Evolutionary conservation across 768 basidiomycete species (phyloP).

Genomic region (Kondoa subrosea): DNA sequence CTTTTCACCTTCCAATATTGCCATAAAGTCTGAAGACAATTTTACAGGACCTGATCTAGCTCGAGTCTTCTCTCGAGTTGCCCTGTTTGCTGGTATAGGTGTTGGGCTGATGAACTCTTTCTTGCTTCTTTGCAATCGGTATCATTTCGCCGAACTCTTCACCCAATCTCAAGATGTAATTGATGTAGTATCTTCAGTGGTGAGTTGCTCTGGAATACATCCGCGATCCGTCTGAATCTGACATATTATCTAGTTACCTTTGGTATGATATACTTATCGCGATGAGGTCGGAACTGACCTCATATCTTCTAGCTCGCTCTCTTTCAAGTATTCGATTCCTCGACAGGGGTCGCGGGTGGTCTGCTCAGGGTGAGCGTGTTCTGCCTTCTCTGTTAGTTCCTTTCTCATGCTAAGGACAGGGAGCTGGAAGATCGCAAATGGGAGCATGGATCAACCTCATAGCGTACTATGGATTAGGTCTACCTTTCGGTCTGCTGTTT

Average conservation of each 20-base stretch:
- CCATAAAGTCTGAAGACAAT: background rate
- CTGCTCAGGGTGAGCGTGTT: background rate
- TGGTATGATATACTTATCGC: no score
- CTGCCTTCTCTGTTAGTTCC: background rate
- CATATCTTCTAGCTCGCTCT: background rate
- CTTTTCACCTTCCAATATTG: background rate
- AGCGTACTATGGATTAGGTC: constrained; percentile 4
- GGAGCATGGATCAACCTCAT: constrained; percentile 3
- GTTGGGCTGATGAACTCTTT: constrained; percentile 50
- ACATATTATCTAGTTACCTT: background rate
- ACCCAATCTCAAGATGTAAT: constrained; percentile 50
- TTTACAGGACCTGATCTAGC: background rate
- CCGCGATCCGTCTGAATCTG: no score
- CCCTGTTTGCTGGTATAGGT: constrained; percentile 40
- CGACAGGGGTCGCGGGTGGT: constrained; percentile 1
- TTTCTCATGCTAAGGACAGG: background rate
- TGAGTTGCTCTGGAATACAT: background rate
- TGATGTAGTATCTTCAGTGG: constrained; percentile 40
- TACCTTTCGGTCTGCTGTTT: background rate
- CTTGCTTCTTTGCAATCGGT: constrained; percentile 44
- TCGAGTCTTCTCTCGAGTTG: background rate
- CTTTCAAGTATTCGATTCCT: constrained; percentile 6
- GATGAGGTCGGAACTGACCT: background rate
- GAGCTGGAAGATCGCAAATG: background rate
- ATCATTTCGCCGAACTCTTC: constrained; percentile 55